phyloP scores from a whole-genome alignment of 306 rosid species.

The Inga oerstediana region DNA sequence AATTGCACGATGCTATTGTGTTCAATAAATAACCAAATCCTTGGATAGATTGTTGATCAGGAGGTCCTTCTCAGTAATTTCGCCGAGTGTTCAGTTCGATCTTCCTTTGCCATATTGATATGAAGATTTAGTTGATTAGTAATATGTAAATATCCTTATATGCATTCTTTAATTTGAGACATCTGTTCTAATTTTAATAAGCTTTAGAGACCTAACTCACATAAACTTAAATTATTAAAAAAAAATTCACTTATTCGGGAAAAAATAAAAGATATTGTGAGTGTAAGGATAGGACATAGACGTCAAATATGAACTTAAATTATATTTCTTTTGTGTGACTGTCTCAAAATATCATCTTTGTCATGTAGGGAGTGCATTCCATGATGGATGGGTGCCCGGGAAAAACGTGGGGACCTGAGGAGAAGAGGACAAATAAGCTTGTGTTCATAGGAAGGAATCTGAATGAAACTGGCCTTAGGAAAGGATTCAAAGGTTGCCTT shows the following conservation, averaged over 20 bases:
- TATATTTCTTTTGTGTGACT: not conserved
- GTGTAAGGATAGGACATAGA: not conserved
- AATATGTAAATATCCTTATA: not conserved
- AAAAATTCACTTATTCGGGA: no score
- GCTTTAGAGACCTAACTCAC: not conserved
- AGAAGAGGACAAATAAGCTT: slow-evolving; percentile 82
- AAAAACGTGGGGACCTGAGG: slow-evolving; percentile 68
- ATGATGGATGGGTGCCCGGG: slow-evolving; percentile 86
- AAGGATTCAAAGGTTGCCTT: slow-evolving; percentile 85
- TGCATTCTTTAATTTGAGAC: not conserved
- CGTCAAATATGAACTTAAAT: not conserved
- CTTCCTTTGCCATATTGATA: no score
- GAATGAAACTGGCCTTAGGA: slow-evolving; percentile 77
- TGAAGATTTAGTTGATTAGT: not conserved
- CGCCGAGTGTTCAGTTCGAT: no score
- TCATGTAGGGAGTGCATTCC: slow-evolving; percentile 86
- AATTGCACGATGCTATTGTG: no score
- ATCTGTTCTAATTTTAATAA: not conserved
- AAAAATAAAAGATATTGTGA: no score
- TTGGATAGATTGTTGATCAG: no score
- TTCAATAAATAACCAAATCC: no score
- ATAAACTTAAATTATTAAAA: no score
- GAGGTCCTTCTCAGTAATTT: no score
- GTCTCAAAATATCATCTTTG: not conserved
- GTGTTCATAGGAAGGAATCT: slow-evolving; percentile 92